Conservation (phyloP, 106 monocot genomes). For the Dioscorea zingiberensis region DNA sequence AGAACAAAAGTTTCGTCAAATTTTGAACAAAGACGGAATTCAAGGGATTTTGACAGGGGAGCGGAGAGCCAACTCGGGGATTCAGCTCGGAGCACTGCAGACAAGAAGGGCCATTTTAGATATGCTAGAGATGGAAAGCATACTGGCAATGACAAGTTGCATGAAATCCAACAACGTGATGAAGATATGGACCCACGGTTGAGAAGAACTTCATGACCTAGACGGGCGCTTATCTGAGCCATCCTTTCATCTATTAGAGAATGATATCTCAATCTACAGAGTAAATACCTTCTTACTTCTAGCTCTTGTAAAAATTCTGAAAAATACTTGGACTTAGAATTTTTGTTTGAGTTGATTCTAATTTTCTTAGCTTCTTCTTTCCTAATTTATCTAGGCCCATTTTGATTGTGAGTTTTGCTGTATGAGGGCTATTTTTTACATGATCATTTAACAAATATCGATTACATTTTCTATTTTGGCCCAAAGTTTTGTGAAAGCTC, state of each 20-base stretch:
- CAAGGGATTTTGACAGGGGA: constrained; percentile 8
- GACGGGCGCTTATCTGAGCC: constrained; percentile 15
- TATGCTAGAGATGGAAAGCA: constrained; percentile 20
- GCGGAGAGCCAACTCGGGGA: constrained; percentile 6
- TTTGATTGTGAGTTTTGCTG: constrained; percentile 9
- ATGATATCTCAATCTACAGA: constrained; percentile 6
- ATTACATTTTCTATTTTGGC: too few relatives aligned
- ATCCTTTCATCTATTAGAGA: constrained; percentile 16
- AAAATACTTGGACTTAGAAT: background rate
- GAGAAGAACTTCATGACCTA: constrained; percentile 14
- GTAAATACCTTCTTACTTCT: constrained; percentile 9
- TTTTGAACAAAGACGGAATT: constrained; percentile 18
- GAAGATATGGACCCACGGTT: constrained; percentile 9
- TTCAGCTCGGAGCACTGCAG: constrained; percentile 13
- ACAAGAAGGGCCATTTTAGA: constrained; percentile 23
- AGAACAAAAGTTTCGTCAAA: constrained; percentile 18
- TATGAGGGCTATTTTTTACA: constrained; percentile 7
- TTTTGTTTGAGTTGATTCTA: constrained; percentile 17
- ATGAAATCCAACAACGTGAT: constrained; percentile 11
- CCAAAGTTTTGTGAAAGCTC: too few relatives aligned
- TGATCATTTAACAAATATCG: constrained; percentile 12
- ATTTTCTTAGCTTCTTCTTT: background rate
- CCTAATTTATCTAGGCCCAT: constrained; percentile 4
- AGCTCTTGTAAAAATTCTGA: constrained; percentile 26
- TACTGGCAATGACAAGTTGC: constrained; percentile 9